These are phyloP conservation scores for Solanum peruvianum DNA, from an alignment of 257 asterid species.

Conservation along the genomic window DNA sequence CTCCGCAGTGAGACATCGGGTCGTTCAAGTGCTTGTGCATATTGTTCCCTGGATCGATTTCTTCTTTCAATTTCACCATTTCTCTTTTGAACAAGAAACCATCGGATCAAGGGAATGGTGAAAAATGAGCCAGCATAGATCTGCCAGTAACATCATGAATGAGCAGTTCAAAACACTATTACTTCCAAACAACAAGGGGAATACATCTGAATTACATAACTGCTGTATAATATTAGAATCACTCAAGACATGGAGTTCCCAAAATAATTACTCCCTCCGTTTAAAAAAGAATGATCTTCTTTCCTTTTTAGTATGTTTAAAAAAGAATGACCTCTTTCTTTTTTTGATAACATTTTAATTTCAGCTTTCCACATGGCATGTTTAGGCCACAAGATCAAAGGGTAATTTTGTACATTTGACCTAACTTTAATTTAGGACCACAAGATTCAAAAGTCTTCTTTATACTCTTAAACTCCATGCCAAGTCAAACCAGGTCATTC, in stretches of 20 bases:
- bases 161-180: not conserved
- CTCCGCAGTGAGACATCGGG: conserved; percentile 68
- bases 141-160: conserved; percentile 31
- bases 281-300: no score
- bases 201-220: not conserved
- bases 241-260: not conserved
- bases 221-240: not conserved
- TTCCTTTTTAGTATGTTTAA: no score
- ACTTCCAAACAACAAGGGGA: not conserved
- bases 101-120: conserved; percentile 75
- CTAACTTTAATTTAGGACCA: no score
- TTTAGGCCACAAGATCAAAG: no score
- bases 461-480: no score
- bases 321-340: no score
- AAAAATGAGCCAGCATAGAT: conserved; percentile 94
- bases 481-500: no score
- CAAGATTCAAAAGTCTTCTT: no score
- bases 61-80: conserved; percentile 58
- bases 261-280: not conserved
- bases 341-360: no score
- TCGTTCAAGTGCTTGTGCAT: conserved; percentile 58
- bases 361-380: no score
- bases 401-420: no score
- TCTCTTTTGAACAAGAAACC: conserved; percentile 55
- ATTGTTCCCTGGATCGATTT: conserved; percentile 56